Percentiles rank a stretch among this genome's conserved stretches.
Conservation (phyloP, 2,329 filamentous ascomycete genomes). For the Cladophialophora chaetospira region DNA sequence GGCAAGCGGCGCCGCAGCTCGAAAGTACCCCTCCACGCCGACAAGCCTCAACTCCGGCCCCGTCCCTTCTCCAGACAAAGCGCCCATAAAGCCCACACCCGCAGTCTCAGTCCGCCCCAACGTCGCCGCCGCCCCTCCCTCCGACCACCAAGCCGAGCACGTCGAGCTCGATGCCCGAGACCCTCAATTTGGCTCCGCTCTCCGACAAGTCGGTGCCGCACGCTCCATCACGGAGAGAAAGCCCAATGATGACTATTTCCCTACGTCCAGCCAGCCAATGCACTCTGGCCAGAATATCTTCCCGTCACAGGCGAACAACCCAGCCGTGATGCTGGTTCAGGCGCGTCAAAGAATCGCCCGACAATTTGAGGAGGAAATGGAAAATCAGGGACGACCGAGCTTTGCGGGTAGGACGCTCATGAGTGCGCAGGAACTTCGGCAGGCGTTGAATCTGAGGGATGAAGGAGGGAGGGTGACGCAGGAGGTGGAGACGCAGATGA, state of each 20-base stretch:
- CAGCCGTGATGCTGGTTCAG: slow-evolving; percentile 56
- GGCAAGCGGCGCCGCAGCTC: slow-evolving; percentile 28
- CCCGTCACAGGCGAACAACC: slow-evolving; percentile 48
- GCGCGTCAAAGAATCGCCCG: slow-evolving; percentile 54
- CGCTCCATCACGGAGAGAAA: slow-evolving; percentile 48
- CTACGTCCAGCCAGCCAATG: slow-evolving; percentile 35
- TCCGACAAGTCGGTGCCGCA: slow-evolving; percentile 64
- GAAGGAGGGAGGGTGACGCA: slow-evolving; percentile 38
- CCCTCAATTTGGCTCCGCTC: slow-evolving; percentile 74
- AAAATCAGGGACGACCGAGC: slow-evolving; percentile 47
- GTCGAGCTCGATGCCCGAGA: slow-evolving; percentile 64
- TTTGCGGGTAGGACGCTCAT: slow-evolving; percentile 49
- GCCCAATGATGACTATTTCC: slow-evolving; percentile 34
- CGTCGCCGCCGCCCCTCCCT: slow-evolving; percentile 20
- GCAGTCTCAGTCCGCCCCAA: slow-evolving; percentile 29
- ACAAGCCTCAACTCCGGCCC: slow-evolving; percentile 24
- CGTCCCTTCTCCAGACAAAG: slow-evolving; percentile 19
- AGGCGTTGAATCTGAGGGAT: slow-evolving; percentile 53
- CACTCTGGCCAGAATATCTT: slow-evolving; percentile 41
- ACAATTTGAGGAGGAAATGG: slow-evolving; percentile 58
- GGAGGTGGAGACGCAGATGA: slow-evolving; percentile 50
- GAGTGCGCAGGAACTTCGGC: slow-evolving; percentile 53
- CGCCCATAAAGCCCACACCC: slow-evolving; percentile 14
- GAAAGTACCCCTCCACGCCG: slow-evolving; percentile 32
- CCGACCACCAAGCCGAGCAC: slow-evolving; percentile 16